Evolutionary conservation across 495 filamentous ascomycete genomes (phyloP).

Genomic region (Rhizodiscina lignyota): DNA sequence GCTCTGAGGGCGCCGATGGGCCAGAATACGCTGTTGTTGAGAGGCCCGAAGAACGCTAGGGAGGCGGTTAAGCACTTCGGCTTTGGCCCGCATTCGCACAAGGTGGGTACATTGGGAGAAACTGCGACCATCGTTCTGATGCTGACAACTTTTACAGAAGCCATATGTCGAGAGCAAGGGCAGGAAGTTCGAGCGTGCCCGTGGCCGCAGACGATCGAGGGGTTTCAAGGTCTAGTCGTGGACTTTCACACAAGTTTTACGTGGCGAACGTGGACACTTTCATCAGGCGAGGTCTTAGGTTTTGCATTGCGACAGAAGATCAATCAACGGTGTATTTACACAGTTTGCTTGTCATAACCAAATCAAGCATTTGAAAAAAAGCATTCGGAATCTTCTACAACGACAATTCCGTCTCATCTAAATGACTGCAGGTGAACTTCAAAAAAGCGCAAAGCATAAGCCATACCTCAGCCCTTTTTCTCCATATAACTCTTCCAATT

Average conservation of each 20-base stretch:
- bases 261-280: no score
- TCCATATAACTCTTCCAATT: background rate
- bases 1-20: slow-evolving; percentile 86
- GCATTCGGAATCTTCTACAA: no score
- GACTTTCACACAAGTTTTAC: no score
- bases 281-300: no score
- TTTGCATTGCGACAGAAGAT: no score
- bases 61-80: slow-evolving; percentile 99
- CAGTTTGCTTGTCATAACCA: no score
- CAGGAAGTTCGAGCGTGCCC: slow-evolving; percentile 95
- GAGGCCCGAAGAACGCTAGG: slow-evolving; percentile 90
- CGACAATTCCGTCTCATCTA: no score
- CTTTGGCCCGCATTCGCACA: slow-evolving; percentile 90
- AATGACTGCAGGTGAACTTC: no score
- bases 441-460: no score
- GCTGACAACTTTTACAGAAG: slow-evolving; percentile 43
- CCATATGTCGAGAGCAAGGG: slow-evolving; percentile 96
- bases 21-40: slow-evolving; percentile 82
- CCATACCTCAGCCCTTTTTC: no score
- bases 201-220: slow-evolving; percentile 87
- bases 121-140: background rate
- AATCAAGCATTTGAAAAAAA: no score
- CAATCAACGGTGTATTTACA: no score
- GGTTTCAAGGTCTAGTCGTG: slow-evolving; percentile 91
- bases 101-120: slow-evolving; percentile 39